phyloP scores from a whole-genome alignment of 768 basidiomycete genomes.

The Floccularia luteovirens region DNA sequence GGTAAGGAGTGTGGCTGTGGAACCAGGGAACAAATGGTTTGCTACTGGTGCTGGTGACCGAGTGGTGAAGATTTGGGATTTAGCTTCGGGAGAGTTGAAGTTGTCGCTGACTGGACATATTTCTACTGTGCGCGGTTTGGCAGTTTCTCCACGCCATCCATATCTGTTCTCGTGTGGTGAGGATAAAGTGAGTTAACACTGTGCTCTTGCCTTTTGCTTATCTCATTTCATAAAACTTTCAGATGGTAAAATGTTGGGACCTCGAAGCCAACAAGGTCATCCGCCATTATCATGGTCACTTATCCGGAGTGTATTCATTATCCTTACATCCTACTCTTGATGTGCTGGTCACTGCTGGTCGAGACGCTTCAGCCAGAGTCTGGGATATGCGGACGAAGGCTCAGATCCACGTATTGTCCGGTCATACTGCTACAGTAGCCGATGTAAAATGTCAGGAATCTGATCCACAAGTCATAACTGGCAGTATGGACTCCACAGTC shows the following conservation, averaged over 20 bases:
- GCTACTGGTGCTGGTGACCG: slow-evolving; percentile 97
- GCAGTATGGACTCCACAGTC: slow-evolving; percentile 96
- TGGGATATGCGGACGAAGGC: slow-evolving; percentile 99
- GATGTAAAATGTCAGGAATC: slow-evolving; percentile 96
- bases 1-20: slow-evolving; percentile 94
- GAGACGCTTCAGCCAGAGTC: slow-evolving; percentile 94
- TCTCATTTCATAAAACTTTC: slow-evolving; percentile 4
- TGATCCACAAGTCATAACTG: slow-evolving; percentile 97
- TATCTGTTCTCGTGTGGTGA: slow-evolving; percentile 97
- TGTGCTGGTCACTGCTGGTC: slow-evolving; percentile 88
- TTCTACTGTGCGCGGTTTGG: slow-evolving; percentile 90
- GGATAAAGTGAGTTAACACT: slow-evolving; percentile 73
- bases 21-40: slow-evolving; percentile 98
- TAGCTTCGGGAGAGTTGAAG: slow-evolving; percentile 95
- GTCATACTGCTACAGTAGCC: slow-evolving; percentile 93
- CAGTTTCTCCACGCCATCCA: slow-evolving; percentile 88
- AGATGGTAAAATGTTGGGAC: slow-evolving; percentile 99
- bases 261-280: slow-evolving; percentile 99
- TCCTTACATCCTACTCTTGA: slow-evolving; percentile 94
- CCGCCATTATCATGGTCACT: slow-evolving; percentile 95
- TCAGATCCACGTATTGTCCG: slow-evolving; percentile 86
- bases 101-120: slow-evolving; percentile 97
- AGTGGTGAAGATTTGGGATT: slow-evolving; percentile 98
- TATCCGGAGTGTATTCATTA: slow-evolving; percentile 94
- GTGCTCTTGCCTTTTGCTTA: neutral